These are phyloP conservation scores for Hymenoscyphus linearis DNA, from an alignment of 2,329 filamentous ascomycete genomes.

Conservation along the genomic window DNA sequence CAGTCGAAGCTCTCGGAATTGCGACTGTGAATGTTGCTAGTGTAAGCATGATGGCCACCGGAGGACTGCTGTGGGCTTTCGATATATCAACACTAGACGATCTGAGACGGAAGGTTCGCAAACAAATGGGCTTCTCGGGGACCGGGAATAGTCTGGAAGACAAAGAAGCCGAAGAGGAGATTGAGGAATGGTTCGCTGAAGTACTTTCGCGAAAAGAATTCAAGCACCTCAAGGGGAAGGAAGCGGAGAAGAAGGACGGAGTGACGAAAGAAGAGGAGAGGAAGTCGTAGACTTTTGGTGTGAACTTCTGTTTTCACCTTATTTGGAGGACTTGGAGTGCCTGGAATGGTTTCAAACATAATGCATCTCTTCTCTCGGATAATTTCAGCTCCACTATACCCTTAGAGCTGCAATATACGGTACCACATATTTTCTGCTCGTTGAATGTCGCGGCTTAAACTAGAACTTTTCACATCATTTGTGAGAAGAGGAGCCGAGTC, in stretches of 20 bases:
- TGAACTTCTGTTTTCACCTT: background rate
- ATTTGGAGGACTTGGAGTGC: background rate
- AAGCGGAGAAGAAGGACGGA: conserved; percentile 3
- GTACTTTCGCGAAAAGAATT: conserved; percentile 53
- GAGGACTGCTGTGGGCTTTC: conserved; percentile 69
- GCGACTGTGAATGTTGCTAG: conserved; percentile 82
- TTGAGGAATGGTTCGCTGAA: conserved; percentile 57
- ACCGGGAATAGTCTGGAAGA: conserved; percentile 35
- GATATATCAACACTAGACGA: conserved; percentile 69
- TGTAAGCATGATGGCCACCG: conserved; percentile 67
- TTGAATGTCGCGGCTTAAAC: background rate
- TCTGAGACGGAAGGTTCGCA: conserved; percentile 48
- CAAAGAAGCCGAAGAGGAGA: conserved; percentile 51
- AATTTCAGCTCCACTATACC: background rate
- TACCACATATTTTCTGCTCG: background rate
- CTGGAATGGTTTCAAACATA: background rate
- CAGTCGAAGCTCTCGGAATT: conserved; percentile 75
- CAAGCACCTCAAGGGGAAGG: conserved; percentile 23
- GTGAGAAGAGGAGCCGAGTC: background rate
- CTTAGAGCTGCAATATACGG: background rate
- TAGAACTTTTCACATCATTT: background rate
- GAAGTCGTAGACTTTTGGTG: conserved; percentile 8
- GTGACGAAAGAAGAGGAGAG: conserved; percentile 6
- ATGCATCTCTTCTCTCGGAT: conserved; percentile 4
- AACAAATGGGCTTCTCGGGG: conserved; percentile 31